Evolutionary conservation across 75 land plant species (phyloP), one percentile per base, ranked within the genome.

Genomic region (Pseudotsuga menziesii): DNA sequence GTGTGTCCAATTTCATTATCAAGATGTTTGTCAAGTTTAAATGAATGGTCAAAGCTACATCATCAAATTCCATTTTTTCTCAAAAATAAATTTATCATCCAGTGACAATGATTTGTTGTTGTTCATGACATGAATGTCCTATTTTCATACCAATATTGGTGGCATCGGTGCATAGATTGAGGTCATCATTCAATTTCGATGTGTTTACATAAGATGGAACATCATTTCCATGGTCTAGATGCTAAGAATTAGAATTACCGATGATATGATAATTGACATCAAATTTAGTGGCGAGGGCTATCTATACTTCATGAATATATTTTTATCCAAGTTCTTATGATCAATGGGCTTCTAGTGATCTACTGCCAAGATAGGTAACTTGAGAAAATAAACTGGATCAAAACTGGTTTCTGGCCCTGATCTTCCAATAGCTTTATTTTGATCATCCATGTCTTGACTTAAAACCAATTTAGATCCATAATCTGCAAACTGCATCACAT

Each of bases 401-500:
- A 87, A 76, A 39, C n/a, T n/a, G n/a, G n/a, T n/a, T n/a, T n/a
- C n/a, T n/a, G n/a, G n/a, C n/a, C n/a, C n/a, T n/a, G n/a, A n/a
- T n/a, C n/a, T n/a, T n/a, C n/a, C n/a, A n/a, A n/a, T n/a, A n/a
- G n/a, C n/a, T n/a, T n/a, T n/a, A 56, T 56, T 54, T 22, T 77
- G 82, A 4, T 81, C 80, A 14, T 67, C 61, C 32, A 17, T 72
- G 11, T 71, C 7, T 26, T 79, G 80, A 57, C 82, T 82, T 11
- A 78, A 36, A 13, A 77, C 78, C 35, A 86, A 23, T 76, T 84
- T 89, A 17, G 86, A 81, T 8, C 91, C 90, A 57, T 85, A 88
- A 22, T 90, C 92, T 3, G 90, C 86, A 69, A 90, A 88, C 66
- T 88, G 90, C 90, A 90, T 86, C 60, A 88, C 90, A 55, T 90